Base-by-base conservation (phyloP, 495 filamentous ascomycete species). In the Tuber umbilicatum region DNA sequence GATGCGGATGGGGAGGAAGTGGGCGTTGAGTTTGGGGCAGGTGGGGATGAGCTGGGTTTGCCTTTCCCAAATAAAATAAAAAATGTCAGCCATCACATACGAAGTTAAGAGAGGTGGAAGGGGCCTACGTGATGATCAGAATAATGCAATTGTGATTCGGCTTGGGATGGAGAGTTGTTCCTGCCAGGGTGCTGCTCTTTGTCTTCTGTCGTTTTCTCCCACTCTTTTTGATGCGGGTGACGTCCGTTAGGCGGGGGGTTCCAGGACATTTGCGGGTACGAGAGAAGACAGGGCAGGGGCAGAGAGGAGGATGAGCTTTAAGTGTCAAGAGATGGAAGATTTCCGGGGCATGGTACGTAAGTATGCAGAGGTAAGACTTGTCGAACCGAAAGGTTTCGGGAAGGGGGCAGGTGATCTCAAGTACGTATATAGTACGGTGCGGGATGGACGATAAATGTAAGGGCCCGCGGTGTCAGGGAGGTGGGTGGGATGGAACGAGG, bases 211-310 rank as follows among this genome's bases (percentile, higher is more conserved):
- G 69, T 73, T 68, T 75, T 64, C 55, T 64, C 64, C 77, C 77
- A 79, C 77, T 79, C 77, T 75, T 74, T 79, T 72, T 55, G 77
- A 79, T 79, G 75, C 75, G 77, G 69, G 69, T 77, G 76, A 50
- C 77, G 76, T 72, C 75, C 77, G 77, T 78, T 74, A 70, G 77
- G 77, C 69, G 77, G 72, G 75, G 76, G 64, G 74, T 79, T 79
- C 77, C 77, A 78, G 77, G 77, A 79, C 77, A 79, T 79, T 79
- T 79, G 77, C 77, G 78, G 77, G 75, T 78, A 75, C 78, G 77
- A 70, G 69, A 69, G 72, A 60, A 71, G 68, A 77, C 64, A 70
- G 55, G 50, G 69, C 64, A 70, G 60, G 41, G 76, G 72, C 42
- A 67, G 74, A 69, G 72, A 76, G 72, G 72, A 78, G 72, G 68